Base-by-base conservation (phyloP, 1,284 basidiomycete genomes). In the Heimioporus retisporus region DNA sequence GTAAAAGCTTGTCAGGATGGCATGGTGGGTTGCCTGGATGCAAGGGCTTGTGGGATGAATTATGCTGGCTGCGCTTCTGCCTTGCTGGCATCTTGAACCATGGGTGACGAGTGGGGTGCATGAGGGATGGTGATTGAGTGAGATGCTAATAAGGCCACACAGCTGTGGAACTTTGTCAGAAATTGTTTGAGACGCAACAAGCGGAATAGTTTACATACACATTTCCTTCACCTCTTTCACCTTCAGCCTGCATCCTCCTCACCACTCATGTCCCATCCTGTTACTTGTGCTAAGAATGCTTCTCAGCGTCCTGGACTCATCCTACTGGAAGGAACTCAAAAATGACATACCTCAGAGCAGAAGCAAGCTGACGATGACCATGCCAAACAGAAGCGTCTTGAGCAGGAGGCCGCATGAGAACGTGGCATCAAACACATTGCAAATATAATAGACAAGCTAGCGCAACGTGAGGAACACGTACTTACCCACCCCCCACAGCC, bases 341-440 rank as follows among this genome's bases (percentile, higher is more conserved):
- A 62, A 18, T 31, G 13, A 23, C 42, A 3, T 46, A 65, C 64
- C 55, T 16, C 50, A 19, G 55, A 61, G 55, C 64, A 65, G 18
- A 65, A 65, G 23, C 28, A 28, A 28, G 28, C 28, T 28, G 50
- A 61, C 10, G 6, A 61, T n/a, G 25, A 16, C 6, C 28, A 31
- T 6, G 60, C 55, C 11, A 6, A 61, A 46, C 28, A 61, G 21
- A 10, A 44, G 15, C 2, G 48, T 2, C 59, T 43, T 2, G 35
- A n/a, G 55, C 59, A 40, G 8, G 25, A 40, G 28, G 35, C 54
- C 19, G 28, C 46, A 16, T 28, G 5, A 35, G 43, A 57, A 40
- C n/a, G 15, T 1, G 44, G 61, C 14, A 21, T 57, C 28, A 57
- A 57, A 62, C 28, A 16, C 18, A 10, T 62, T 7, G 28, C 21